phyloP scores from a whole-genome alignment of 768 basidiomycete species.

The Lactifluus rugatus region DNA sequence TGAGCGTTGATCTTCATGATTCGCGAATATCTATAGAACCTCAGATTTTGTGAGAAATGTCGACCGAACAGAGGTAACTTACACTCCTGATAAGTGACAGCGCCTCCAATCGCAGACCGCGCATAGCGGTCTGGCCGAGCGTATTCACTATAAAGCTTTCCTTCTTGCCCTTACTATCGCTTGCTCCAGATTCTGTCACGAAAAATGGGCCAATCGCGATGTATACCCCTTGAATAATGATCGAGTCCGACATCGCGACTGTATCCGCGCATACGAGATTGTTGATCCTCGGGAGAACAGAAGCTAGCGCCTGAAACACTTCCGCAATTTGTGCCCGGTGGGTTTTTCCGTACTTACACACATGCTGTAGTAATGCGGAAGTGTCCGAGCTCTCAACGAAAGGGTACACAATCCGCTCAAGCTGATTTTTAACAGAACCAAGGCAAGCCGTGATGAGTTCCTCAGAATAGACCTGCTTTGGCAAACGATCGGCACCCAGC shows the following conservation, averaged over 20 bases:
- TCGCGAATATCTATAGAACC: slow-evolving; percentile 71
- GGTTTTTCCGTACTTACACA: slow-evolving; percentile 33
- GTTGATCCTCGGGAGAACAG: slow-evolving; percentile 66
- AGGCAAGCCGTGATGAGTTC: slow-evolving; percentile 82
- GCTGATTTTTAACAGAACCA: slow-evolving; percentile 64
- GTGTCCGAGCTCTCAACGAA: slow-evolving; percentile 63
- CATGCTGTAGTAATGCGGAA: slow-evolving; percentile 42
- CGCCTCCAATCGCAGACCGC: slow-evolving; percentile 71
- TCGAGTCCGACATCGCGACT: slow-evolving; percentile 76
- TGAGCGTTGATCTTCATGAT: slow-evolving; percentile 79
- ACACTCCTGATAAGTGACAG: slow-evolving; percentile 80
- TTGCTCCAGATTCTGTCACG: slow-evolving; percentile 58
- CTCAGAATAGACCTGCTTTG: slow-evolving; percentile 94
- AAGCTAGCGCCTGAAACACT: slow-evolving; percentile 61
- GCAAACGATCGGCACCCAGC: slow-evolving; percentile 65
- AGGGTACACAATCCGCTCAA: slow-evolving; percentile 73
- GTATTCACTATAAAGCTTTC: slow-evolving; percentile 51
- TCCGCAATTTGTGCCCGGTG: slow-evolving; percentile 48
- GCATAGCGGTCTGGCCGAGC: slow-evolving; percentile 71
- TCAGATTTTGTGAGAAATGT: slow-evolving; percentile 7
- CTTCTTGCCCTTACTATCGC: slow-evolving; percentile 48
- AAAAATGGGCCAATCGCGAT: slow-evolving; percentile 94
- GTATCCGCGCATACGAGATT: slow-evolving; percentile 61
- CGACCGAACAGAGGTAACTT: slow-evolving; percentile 25
- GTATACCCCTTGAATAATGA: slow-evolving; percentile 89